Conservation (phyloP, 176 grass and related monocot genomes). For the Triticum timopheevii region DNA sequence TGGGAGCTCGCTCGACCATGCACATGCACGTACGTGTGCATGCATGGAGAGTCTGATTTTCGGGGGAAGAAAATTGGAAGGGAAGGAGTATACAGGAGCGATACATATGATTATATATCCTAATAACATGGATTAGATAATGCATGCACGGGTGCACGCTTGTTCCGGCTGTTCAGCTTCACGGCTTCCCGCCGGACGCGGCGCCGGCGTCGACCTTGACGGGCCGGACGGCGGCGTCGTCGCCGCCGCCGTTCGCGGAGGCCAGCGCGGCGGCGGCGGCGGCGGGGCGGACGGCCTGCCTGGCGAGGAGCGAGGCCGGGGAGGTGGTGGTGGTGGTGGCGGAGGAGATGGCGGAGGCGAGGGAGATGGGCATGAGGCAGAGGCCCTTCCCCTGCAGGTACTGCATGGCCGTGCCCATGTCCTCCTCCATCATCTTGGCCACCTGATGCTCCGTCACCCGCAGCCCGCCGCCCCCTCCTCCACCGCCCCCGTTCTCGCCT, state of each 20-base stretch:
- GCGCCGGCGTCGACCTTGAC: not conserved
- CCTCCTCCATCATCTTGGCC: constrained; percentile 95
- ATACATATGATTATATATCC: not conserved
- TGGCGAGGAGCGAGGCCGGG: constrained; percentile 50
- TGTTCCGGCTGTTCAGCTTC: not conserved
- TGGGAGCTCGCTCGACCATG: too few species aligned
- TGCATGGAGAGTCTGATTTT: not conserved
- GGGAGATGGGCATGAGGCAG: constrained; percentile 99
- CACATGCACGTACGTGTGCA: not conserved
- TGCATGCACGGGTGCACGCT: not conserved
- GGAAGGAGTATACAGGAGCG: not conserved
- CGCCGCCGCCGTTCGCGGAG: not conserved
- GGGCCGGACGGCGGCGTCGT: not conserved
- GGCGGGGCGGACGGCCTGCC: not conserved
- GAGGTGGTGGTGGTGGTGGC: constrained; percentile 45
- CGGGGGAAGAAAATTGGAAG: not conserved
- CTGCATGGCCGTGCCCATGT: constrained; percentile 99
- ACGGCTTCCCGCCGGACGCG: not conserved
- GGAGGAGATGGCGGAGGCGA: constrained; percentile 89
- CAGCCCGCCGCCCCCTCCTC: constrained; percentile 32
- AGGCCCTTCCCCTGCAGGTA: constrained; percentile 97
- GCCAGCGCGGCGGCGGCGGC: not conserved
- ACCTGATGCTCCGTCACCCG: constrained; percentile 84
- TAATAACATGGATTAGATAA: not conserved
- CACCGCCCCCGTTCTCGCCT: not conserved